Percentiles rank a stretch among this genome's conserved stretches.
These are phyloP conservation scores for Coemansia sp. DNA, from an alignment of 371 early-diverging fungal species.

Conservation along the genomic window DNA sequence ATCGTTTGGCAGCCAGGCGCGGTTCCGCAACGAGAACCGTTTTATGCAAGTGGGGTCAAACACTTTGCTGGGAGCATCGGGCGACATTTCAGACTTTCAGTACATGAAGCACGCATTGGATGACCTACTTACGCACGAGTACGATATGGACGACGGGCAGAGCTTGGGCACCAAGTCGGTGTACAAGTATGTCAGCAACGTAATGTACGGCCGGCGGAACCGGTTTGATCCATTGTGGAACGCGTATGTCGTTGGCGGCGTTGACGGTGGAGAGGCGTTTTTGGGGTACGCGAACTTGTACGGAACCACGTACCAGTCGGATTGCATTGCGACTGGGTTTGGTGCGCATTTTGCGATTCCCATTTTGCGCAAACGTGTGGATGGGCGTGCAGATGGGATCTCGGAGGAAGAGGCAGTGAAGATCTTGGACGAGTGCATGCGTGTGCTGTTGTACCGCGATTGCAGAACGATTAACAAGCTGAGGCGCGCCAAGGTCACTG, in stretches of 20 bases:
- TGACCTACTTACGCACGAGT: conserved; percentile 82
- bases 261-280: conserved; percentile 78
- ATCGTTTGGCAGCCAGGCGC: conserved; percentile 95
- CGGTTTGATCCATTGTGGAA: conserved; percentile 97
- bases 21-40: conserved; percentile 90
- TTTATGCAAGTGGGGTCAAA: conserved; percentile 76
- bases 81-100: conserved; percentile 96
- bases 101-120: conserved; percentile 85
- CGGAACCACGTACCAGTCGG: conserved; percentile 93
- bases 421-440: conserved; percentile 89
- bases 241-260: conserved; percentile 89
- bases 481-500: conserved; percentile 88
- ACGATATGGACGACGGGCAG: conserved; percentile 88
- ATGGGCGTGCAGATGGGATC: conserved; percentile 79
- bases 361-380: conserved; percentile 88
- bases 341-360: conserved; percentile 96
- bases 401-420: conserved; percentile 91
- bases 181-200: conserved; percentile 83
- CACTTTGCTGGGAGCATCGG: conserved; percentile 90
- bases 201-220: conserved; percentile 94
- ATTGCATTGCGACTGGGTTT: conserved; percentile 96
- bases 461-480: conserved; percentile 94
- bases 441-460: conserved; percentile 96
- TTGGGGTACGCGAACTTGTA: conserved; percentile 94
- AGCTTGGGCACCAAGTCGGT: conserved; percentile 80